Evolutionary conservation across 2,329 filamentous ascomycete genomes (phyloP), one percentile per base, ranked within the genome.

Genomic region (Beauveria scarabaeidicola): DNA sequence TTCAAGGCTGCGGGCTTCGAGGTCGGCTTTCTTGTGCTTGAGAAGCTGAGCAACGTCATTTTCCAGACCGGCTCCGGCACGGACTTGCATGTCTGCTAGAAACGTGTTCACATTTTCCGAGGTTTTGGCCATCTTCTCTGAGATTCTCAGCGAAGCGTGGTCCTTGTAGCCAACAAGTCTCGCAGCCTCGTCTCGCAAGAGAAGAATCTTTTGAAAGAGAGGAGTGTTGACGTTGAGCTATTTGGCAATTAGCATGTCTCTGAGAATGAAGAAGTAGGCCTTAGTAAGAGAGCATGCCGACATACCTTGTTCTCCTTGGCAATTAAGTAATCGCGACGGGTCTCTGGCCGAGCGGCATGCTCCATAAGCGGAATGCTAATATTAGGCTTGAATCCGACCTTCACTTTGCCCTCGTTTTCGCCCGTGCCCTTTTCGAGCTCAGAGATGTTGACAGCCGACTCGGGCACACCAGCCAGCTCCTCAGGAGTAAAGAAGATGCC

Each of bases 111-210:
- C 89, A 0, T 82, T 88, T 67, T 84, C 80, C 2, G 88, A 81
- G 1, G 81, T 85, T 78, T 92, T 91, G 48, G 89, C 89, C 90
- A 94, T 94, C 80, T 91, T 93, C 67, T 90, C 85, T 68, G 91
- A 88, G 44, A 94, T 86, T 52, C 82, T 78, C 70, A 91, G 86
- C 51, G 85, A 81, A 21, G 90, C 90, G 69, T 93, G 88, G 68
- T 90, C 85, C 8, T 83, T 79, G 72, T 91, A 94, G 13, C 89
- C 89, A 1, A 94, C 78, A 52, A 94, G 78, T 54, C 88, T 83
- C 11, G 90, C 90, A 23, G 85, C 87, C 72, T 93, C 89, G 66
- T 93, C 89, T 15, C 90, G 85, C 27, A 93, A 82, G 8, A 86
- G 73, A 56, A 94, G 79, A 27, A 88, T 83, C 69, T 93, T 88